Base-by-base conservation (phyloP, 2,329 filamentous ascomycete genomes). In the Aureobasidium uvarum region DNA sequence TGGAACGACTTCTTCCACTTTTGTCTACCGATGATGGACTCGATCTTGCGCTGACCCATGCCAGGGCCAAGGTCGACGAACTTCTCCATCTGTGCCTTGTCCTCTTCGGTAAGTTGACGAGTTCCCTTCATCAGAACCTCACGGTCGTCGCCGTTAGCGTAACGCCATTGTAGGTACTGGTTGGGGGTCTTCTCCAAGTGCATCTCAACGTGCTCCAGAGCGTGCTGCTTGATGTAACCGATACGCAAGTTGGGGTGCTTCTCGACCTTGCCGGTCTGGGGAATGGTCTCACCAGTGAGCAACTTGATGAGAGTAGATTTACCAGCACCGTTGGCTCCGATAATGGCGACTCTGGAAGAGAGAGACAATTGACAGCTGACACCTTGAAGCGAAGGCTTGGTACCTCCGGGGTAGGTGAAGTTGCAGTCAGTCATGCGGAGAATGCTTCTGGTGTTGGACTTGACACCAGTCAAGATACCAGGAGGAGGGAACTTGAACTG, bases 1-100 rank as follows among this genome's bases (percentile, higher is more conserved):
- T 97, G 93, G 86, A 96, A 97, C 46, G 89, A 90, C 86, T 99
- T 99, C 88, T 99, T 98, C 82, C 86, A 97, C 83, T 99, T 99
- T 77, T 97, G 93, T 72, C 95, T 90, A 83, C 95, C 95, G 71
- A 99, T 96, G 33, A 99, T 84, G 18, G 90, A 83, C 77, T 99
- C 95, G 60, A 99, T 82, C 74, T 90, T 90, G 68, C 89, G 86
- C 28, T 83, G 78, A 14, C 91, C 89, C 72, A 87, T 89, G 71
- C 94, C 94, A 71, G 96, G 92, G 50, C 87, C 87, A 52, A 98
- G 79, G 70, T 98, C 90, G 70, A 99, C 84, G 60, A 85, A 86
- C 78, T 92, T 96, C 68, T 96, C 91, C 89, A 99, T 94, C 80
- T 98, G 95, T 48, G 83, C 87, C 74, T 89, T 88, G 74, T 99